These are phyloP conservation scores for Trichoderma sp. DNA, from an alignment of 2,329 filamentous ascomycete genomes.

Conservation along the genomic window DNA sequence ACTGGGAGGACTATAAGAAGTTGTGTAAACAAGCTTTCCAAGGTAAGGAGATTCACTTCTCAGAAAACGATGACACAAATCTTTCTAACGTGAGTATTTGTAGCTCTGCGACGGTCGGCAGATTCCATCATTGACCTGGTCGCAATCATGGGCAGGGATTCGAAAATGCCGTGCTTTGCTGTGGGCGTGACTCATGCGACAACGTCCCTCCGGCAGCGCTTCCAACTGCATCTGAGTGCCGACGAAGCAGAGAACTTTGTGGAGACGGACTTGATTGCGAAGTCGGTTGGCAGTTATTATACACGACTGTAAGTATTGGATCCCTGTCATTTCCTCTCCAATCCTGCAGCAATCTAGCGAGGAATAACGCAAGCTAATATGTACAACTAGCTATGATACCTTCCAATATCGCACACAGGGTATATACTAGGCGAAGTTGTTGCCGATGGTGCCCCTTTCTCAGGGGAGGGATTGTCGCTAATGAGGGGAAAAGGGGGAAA, in stretches of 20 bases:
- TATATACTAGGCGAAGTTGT: constrained; percentile 64
- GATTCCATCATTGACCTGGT: constrained; percentile 82
- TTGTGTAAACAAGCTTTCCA: constrained; percentile 84
- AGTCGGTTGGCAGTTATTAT: constrained; percentile 84
- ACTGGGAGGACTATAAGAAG: constrained; percentile 74
- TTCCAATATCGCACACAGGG: constrained; percentile 88
- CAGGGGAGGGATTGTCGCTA: neutral
- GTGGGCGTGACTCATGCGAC: constrained; percentile 73
- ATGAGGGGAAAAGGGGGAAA: neutral
- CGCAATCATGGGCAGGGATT: constrained; percentile 80
- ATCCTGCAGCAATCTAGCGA: neutral
- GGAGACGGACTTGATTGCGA: constrained; percentile 75
- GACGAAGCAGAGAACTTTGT: constrained; percentile 82
- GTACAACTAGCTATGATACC: constrained; percentile 66
- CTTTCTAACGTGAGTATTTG: constrained; percentile 25
- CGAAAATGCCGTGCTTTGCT: constrained; percentile 81
- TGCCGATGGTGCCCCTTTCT: neutral
- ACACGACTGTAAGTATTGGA: constrained; percentile 68
- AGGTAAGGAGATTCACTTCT: constrained; percentile 49
- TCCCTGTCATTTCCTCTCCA: neutral
- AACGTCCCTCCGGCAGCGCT: constrained; percentile 68
- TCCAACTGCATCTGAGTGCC: constrained; percentile 79
- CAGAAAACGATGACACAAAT: neutral
- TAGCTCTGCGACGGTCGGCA: constrained; percentile 73
- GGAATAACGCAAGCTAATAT: constrained; percentile 2